phyloP scores from a whole-genome alignment of 164 flowering plant species.

The Sedum album region DNA sequence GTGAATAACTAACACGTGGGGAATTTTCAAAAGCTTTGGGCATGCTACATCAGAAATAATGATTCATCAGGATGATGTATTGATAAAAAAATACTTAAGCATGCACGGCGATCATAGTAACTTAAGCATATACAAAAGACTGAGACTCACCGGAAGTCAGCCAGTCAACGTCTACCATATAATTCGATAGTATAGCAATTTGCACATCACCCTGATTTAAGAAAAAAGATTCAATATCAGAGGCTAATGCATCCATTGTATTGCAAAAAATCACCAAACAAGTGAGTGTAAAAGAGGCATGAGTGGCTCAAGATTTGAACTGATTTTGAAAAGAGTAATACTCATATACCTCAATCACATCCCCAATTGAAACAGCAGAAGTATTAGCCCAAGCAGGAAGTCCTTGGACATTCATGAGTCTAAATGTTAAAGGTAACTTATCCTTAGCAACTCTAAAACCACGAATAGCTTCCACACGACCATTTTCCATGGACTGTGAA shows the following conservation, averaged over 20 bases:
- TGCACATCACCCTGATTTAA: conserved; percentile 61
- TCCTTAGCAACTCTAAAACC: conserved; percentile 40
- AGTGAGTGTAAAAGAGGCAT: not conserved
- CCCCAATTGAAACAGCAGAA: conserved; percentile 61
- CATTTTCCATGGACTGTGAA: conserved; percentile 12
- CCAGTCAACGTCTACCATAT: conserved; percentile 98
- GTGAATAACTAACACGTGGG: conserved; percentile 77
- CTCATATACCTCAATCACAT: conserved; percentile 66
- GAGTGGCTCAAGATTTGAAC: not conserved
- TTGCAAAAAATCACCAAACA: not conserved
- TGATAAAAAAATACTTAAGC: too few relatives aligned
- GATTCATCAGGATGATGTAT: too few relatives aligned
- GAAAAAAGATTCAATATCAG: not conserved
- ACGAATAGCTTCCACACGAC: conserved; percentile 43
- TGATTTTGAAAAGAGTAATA: not conserved
- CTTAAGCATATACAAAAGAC: not conserved
- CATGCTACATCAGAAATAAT: conserved; percentile 53
- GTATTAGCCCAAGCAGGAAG: conserved; percentile 92
- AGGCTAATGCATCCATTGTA: not conserved
- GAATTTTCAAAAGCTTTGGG: conserved; percentile 55
- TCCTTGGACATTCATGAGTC: conserved; percentile 67
- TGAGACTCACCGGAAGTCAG: conserved; percentile 61
- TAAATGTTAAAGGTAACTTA: conserved; percentile 50
- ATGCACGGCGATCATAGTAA: too few relatives aligned
- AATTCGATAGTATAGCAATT: conserved; percentile 80